These are phyloP conservation scores for Gomphus sp. DNA, from an alignment of 1,284 basidiomycete genomes.

Conservation along the genomic window DNA sequence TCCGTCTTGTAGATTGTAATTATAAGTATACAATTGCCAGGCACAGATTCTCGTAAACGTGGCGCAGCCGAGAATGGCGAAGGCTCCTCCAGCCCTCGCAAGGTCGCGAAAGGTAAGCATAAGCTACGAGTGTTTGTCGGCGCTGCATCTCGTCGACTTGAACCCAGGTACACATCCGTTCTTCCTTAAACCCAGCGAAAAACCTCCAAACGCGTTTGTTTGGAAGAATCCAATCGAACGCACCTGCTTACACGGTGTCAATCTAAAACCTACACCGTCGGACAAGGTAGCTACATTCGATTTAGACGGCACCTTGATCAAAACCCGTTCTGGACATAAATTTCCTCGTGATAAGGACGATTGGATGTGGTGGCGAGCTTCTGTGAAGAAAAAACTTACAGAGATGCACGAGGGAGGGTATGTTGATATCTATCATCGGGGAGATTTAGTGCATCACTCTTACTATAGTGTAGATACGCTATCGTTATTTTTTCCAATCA, in stretches of 20 bases:
- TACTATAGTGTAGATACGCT: slow-evolving; percentile 43
- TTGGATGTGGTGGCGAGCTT: slow-evolving; percentile 74
- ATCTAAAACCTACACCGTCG: slow-evolving; percentile 38
- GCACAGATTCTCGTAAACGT: not conserved
- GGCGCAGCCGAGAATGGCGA: not conserved
- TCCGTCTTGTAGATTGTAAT: no score
- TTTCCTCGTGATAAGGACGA: slow-evolving; percentile 31
- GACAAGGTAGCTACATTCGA: slow-evolving; percentile 74
- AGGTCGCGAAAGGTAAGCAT: not conserved
- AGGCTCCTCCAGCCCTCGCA: not conserved
- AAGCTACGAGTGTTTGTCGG: not conserved
- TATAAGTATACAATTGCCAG: not conserved
- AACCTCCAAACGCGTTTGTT: slow-evolving; percentile 34
- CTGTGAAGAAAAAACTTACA: slow-evolving; percentile 58
- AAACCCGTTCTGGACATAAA: slow-evolving; percentile 39
- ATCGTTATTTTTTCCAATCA: slow-evolving; percentile 82
- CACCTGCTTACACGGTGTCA: slow-evolving; percentile 55
- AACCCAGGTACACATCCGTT: slow-evolving; percentile 1
- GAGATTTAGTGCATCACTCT: not conserved
- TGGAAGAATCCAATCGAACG: slow-evolving; percentile 25
- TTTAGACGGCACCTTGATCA: slow-evolving; percentile 83
- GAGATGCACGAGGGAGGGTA: slow-evolving; percentile 55
- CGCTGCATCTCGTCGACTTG: not conserved
- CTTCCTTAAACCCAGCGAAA: slow-evolving; percentile 38
- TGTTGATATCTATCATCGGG: slow-evolving; percentile 12